Percentiles rank a stretch among this genome's conserved stretches.
These are phyloP conservation scores for Ganoderma lucidum DNA, from an alignment of 1,284 basidiomycete genomes.

Conservation along the genomic window DNA sequence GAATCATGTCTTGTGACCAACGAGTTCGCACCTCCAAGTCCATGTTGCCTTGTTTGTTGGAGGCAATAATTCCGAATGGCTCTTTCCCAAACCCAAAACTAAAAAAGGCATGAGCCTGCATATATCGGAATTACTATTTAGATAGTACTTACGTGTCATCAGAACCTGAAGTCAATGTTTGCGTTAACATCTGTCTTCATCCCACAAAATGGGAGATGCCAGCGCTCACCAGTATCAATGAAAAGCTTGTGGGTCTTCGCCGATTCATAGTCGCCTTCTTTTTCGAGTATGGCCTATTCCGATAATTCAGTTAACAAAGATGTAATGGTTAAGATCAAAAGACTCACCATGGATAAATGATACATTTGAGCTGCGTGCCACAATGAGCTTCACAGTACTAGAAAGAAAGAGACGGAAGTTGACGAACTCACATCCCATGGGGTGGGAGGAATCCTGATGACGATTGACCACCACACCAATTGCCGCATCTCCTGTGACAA, in stretches of 20 bases:
- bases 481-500: neutral
- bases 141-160: neutral
- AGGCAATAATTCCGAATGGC: neutral
- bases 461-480: neutral
- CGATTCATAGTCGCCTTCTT: neutral
- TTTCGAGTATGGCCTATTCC: too few species aligned
- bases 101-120: neutral
- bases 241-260: neutral
- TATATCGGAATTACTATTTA: neutral
- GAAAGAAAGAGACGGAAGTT: too few species aligned
- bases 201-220: neutral
- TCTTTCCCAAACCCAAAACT: neutral
- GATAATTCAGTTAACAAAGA: neutral
- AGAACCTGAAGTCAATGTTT: neutral
- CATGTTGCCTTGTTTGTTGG: neutral
- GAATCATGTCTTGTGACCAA: neutral
- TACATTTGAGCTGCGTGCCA: neutral
- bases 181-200: neutral
- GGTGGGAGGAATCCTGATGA: neutral
- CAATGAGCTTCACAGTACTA: too few species aligned
- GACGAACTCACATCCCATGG: too few species aligned
- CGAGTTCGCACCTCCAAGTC: neutral
- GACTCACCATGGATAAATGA: neutral
- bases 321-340: neutral
- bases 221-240: neutral